Evolutionary conservation across 352 stramenopile genomes (phyloP).

Genomic region (Plasmopara muralis): DNA sequence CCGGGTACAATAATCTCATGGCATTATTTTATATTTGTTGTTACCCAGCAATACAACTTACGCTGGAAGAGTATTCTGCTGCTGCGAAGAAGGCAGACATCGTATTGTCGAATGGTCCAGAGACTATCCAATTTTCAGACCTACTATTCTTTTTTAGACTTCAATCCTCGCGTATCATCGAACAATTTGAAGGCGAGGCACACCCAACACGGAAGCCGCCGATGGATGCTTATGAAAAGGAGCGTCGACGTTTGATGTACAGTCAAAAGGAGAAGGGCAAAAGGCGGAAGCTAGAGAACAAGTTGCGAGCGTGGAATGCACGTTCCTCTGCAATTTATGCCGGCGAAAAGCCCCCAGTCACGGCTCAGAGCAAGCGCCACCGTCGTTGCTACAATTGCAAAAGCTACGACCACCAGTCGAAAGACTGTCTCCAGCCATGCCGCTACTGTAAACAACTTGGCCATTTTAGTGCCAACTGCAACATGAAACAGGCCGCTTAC

Average conservation of each 20-base stretch:
- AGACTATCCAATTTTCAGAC: conserved; percentile 40
- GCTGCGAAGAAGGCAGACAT: conserved; percentile 33
- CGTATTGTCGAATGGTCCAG: conserved; percentile 23
- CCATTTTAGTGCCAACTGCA: conserved; percentile 72
- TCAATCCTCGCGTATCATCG: conserved; percentile 56
- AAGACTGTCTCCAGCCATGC: conserved; percentile 64
- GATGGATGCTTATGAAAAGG: conserved; percentile 77
- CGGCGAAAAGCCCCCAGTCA: conserved; percentile 29
- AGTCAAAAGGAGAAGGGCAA: conserved; percentile 69
- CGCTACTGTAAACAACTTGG: conserved; percentile 71
- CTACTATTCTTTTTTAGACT: conserved; percentile 84
- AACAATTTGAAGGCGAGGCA: conserved; percentile 52
- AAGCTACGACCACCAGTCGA: conserved; percentile 67
- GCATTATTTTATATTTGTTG: neutral
- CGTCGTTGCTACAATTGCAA: conserved; percentile 85
- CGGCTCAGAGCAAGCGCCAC: conserved; percentile 37
- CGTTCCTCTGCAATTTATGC: conserved; percentile 37
- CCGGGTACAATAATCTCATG: neutral
- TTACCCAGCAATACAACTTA: conserved; percentile 64
- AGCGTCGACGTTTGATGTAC: conserved; percentile 62
- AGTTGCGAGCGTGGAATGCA: conserved; percentile 46
- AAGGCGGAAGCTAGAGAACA: conserved; percentile 72
- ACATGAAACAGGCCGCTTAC: conserved; percentile 52
- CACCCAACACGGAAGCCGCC: conserved; percentile 52
- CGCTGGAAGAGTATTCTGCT: conserved; percentile 69